Base-by-base conservation (phyloP, 495 filamentous ascomycete genomes). In the Cercophora scortea region DNA sequence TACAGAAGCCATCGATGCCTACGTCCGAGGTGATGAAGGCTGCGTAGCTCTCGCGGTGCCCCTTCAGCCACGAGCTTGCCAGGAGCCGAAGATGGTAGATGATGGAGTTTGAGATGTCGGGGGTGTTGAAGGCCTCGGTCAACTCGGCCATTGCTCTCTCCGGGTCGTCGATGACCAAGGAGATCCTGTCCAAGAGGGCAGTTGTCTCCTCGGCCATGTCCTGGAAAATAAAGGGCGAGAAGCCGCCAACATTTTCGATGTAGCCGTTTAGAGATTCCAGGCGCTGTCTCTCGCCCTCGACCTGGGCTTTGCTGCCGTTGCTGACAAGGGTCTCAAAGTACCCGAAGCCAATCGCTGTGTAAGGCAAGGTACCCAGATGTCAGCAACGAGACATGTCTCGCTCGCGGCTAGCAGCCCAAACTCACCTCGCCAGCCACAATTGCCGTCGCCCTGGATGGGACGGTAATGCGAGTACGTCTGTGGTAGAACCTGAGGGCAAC, bases 391-490 rank as follows among this genome's bases (percentile, higher is more conserved):
- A 32, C 17, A 8, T 32, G 11, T 12, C 15, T 41, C 34, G 33
- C 43, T 12, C 38, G 36, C 49, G 12, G 25, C 40, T 18, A 6
- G 39, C 8, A 38, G 45, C 38, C 42, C 16, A 19, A n/a, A 72
- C 68, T 65, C 80, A 96, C 92, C 93, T 85, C 93, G 80, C 92
- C 93, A 98, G 57, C 93, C 93, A 72, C 93, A 98, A 63, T 94
- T 91, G 38, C 93, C 93, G 71, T 98, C 93, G 17, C 93, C 91
- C 65, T 84, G 85, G 69, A 95, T 84, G 4, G 85, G 85, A 41
- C 93, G 88, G 60, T 88, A 93, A 60, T 90, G 83, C 13, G 89
- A 88, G 64, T 94, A 95, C 55, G 87, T 91, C 50, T 85, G 74
- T 1, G 88, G 86, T 45, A 98, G 77, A 32, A 83, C 79, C 91